phyloP scores from a whole-genome alignment of 495 filamentous ascomycete genomes.

The Penicillium salamii region DNA sequence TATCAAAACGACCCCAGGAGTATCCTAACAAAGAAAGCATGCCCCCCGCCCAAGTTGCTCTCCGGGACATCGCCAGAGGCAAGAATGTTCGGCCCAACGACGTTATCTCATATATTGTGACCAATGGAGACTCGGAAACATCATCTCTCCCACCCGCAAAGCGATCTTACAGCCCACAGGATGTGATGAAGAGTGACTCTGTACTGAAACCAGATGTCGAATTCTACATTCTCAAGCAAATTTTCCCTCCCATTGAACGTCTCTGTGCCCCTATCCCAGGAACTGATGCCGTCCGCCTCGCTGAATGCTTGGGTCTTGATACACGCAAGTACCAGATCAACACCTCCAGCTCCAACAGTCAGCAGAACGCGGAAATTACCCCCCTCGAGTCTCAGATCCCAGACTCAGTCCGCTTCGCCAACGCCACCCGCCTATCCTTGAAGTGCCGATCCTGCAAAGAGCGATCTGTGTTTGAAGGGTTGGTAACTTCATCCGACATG shows the following conservation, averaged over 20 bases:
- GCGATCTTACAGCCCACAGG: conserved; percentile 81
- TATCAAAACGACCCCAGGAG: conserved; percentile 88
- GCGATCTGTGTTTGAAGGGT: conserved; percentile 69
- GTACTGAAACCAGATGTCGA: conserved; percentile 82
- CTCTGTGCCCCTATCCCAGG: conserved; percentile 93
- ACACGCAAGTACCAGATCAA: conserved; percentile 77
- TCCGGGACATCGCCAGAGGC: conserved; percentile 81
- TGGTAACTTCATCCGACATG: conserved; percentile 53
- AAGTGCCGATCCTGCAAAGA: conserved; percentile 79
- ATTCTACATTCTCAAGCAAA: conserved; percentile 97
- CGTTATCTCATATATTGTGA: conserved; percentile 94
- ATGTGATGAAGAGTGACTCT: conserved; percentile 73
- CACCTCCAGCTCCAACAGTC: conserved; percentile 51
- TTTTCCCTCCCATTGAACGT: conserved; percentile 97
- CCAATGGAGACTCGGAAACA: conserved; percentile 68
- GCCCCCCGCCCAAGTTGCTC: conserved; percentile 96
- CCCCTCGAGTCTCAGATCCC: conserved; percentile 92
- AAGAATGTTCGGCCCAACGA: conserved; percentile 87
- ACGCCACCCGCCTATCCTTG: conserved; percentile 69
- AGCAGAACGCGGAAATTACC: conserved; percentile 62
- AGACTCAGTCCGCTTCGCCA: conserved; percentile 76
- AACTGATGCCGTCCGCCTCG: conserved; percentile 82
- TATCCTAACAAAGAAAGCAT: conserved; percentile 91
- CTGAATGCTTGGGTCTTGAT: conserved; percentile 91
- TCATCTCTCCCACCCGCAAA: conserved; percentile 68